Conservation (phyloP, 1,139 yeast species). For the Zygosaccharomyces sapae region DNA sequence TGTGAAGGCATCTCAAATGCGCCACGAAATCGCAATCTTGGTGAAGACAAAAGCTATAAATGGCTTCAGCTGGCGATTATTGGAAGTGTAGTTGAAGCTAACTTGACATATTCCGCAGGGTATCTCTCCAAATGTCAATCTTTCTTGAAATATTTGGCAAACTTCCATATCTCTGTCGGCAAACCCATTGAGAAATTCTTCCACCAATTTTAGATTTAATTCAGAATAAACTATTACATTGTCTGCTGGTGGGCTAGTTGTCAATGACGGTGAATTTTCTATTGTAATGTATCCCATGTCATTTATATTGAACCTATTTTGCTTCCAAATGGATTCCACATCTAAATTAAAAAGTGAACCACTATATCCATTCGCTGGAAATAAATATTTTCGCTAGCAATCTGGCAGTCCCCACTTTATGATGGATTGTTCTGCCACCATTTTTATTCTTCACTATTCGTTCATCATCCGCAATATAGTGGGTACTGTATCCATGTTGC, state of each 20-base stretch:
- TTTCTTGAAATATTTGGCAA: conserved; percentile 27
- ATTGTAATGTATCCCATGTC: conserved; percentile 5
- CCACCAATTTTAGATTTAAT: conserved; percentile 24
- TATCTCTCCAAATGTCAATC: conserved; percentile 28
- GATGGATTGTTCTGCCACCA: conserved; percentile 43
- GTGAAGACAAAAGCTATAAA: conserved; percentile 41
- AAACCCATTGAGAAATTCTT: conserved; percentile 23
- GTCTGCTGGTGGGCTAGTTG: conserved; percentile 12
- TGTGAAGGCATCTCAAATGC: conserved; percentile 47
- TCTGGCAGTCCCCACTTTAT: conserved; percentile 50
- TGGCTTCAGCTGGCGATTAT: conserved; percentile 26
- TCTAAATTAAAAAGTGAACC: conserved; percentile 40
- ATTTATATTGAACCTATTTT: conserved; percentile 22
- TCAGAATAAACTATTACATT: conserved; percentile 24
- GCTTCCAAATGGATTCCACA: conserved; percentile 33
- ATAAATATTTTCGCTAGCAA: conserved; percentile 43
- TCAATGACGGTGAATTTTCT: conserved; percentile 14
- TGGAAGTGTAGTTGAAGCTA: conserved; percentile 38
- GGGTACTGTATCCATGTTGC: conserved; percentile 66
- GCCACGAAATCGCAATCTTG: conserved; percentile 37
- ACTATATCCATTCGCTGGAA: conserved; percentile 43
- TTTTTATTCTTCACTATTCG: conserved; percentile 35
- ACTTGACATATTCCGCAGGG: conserved; percentile 37
- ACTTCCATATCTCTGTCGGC: conserved; percentile 15
- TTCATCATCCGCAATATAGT: conserved; percentile 46